Conservation (phyloP, 23 red algal species). For the Porphyridium purpureum region DNA sequence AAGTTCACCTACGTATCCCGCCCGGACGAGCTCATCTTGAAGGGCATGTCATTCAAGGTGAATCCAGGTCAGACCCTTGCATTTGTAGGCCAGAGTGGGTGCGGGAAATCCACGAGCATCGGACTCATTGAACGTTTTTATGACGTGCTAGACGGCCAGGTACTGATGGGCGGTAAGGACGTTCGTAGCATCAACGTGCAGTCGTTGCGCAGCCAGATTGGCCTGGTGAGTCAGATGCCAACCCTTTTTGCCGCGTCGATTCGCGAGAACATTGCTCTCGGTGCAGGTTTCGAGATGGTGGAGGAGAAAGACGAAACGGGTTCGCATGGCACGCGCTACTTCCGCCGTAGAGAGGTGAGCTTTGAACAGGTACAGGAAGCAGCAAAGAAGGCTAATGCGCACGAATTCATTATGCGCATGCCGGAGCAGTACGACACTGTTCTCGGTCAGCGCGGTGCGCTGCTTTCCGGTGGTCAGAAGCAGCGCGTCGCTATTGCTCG, state of each 20-base stretch:
- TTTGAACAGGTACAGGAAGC: constrained; percentile 62
- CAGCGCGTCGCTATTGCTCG: constrained; percentile 91
- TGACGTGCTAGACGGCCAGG: constrained; percentile 23
- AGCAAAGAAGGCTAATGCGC: constrained; percentile 66
- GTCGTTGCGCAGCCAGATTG: constrained; percentile 71
- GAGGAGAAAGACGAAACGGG: constrained; percentile 13
- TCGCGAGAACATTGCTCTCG: constrained; percentile 80
- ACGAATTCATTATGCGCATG: constrained; percentile 60
- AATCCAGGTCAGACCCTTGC: constrained; percentile 64
- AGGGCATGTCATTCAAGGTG: constrained; percentile 32
- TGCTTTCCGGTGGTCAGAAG: constrained; percentile 86
- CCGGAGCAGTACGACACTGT: constrained; percentile 78
- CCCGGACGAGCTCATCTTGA: constrained; percentile 31
- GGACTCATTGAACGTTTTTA: constrained; percentile 76
- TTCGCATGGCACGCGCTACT: constrained; percentile 7
- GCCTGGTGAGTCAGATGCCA: constrained; percentile 84
- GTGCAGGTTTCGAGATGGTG: constrained; percentile 24
- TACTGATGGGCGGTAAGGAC: constrained; percentile 54
- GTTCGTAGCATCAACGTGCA: constrained; percentile 47
- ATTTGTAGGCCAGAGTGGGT: constrained; percentile 73
- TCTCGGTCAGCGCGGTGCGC: constrained; percentile 75
- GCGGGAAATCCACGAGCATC: constrained; percentile 78
- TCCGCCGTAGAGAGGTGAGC: constrained; percentile 21
- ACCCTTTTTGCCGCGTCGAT: constrained; percentile 82
- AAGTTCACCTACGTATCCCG: constrained; percentile 64